Evolutionary conservation across 2,329 filamentous ascomycete genomes (phyloP), one percentile per base, ranked within the genome.

Genomic region (Chaetothyriales sp.): DNA sequence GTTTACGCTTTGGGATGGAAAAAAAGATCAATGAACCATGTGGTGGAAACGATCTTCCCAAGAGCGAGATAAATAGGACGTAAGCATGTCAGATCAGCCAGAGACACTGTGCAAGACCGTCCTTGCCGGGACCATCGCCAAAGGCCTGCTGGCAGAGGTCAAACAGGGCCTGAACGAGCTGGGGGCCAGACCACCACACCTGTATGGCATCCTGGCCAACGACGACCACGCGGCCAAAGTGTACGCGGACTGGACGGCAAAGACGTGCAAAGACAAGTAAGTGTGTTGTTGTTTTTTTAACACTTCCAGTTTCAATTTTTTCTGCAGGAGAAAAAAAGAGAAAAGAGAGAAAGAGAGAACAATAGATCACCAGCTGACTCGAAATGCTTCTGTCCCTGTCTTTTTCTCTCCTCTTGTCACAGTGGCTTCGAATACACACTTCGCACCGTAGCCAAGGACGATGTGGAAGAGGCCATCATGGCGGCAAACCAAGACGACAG

Each of bases 181-280:
- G 46, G 75, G 82, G 62, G 53, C 51, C 42, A 79, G 77, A 58
- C 72, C 81, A 64, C 89, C 92, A 32, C 81, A 84, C 55, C 77
- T 98, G 49, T 85, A 90, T 44, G 92, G 90, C 53, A 95, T 95
- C 69, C 75, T 98, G 51, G 88, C 90, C 59, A 96, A 95, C 68
- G 78, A 78, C 58, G 92, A 98, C 69, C 87, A 89, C 26, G 86
- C 88, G 42, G 90, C 90, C 28, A 75, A 85, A 61, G 87, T 93
- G 73, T 96, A 98, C 66, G 92, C 92, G 50, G 86, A 95, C 68
- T 95, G 87, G 86, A 95, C 90, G 43, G 86, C 87, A 68, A 95
- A 94, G 76, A 95, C 92, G 3, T 95, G 87, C 68, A 78, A 82
- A 68, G 90, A 96, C 67, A 93, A 95, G 89, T 95, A 75, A 83